These are phyloP conservation scores for Zarea fungicola DNA, from an alignment of 2,329 filamentous ascomycete genomes.

Conservation along the genomic window DNA sequence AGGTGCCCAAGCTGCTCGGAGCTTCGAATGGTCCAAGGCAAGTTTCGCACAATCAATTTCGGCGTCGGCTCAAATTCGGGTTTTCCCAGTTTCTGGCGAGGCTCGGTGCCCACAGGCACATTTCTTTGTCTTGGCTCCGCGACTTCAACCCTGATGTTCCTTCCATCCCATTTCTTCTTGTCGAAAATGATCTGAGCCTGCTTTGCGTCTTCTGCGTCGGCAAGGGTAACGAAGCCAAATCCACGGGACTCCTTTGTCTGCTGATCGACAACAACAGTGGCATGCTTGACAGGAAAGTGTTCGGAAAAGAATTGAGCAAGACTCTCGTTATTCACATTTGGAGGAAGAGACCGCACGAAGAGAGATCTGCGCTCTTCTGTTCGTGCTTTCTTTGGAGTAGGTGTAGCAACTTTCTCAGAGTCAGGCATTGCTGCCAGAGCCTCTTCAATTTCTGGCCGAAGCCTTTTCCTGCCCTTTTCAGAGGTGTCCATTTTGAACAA, in stretches of 20 bases:
- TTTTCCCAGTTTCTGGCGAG: slow-evolving; percentile 49
- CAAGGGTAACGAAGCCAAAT: slow-evolving; percentile 95
- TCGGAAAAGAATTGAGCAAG: slow-evolving; percentile 90
- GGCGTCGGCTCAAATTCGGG: slow-evolving; percentile 57
- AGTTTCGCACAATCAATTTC: slow-evolving; percentile 83
- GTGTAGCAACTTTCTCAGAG: slow-evolving; percentile 26
- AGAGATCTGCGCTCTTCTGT: slow-evolving; percentile 65
- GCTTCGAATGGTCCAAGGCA: slow-evolving; percentile 93
- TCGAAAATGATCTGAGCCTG: slow-evolving; percentile 78
- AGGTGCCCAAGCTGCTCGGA: slow-evolving; percentile 72
- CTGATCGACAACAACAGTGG: slow-evolving; percentile 83
- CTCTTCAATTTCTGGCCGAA: slow-evolving; percentile 29
- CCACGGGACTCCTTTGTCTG: slow-evolving; percentile 83
- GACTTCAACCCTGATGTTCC: slow-evolving; percentile 78
- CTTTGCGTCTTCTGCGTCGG: slow-evolving; percentile 84
- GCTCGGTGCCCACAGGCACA: slow-evolving; percentile 37
- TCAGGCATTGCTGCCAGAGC: slow-evolving; percentile 26
- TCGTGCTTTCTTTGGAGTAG: slow-evolving; percentile 48
- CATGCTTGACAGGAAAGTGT: slow-evolving; percentile 91
- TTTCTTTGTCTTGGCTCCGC: slow-evolving; percentile 78
- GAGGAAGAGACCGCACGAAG: slow-evolving; percentile 83
- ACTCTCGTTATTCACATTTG: slow-evolving; percentile 71
- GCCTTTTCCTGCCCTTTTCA: slow-evolving; percentile 31
- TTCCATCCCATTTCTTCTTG: slow-evolving; percentile 70
- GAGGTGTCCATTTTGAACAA: slow-evolving; percentile 23